Conservation (phyloP, 768 basidiomycete genomes). For the Serendipita sp. region DNA sequence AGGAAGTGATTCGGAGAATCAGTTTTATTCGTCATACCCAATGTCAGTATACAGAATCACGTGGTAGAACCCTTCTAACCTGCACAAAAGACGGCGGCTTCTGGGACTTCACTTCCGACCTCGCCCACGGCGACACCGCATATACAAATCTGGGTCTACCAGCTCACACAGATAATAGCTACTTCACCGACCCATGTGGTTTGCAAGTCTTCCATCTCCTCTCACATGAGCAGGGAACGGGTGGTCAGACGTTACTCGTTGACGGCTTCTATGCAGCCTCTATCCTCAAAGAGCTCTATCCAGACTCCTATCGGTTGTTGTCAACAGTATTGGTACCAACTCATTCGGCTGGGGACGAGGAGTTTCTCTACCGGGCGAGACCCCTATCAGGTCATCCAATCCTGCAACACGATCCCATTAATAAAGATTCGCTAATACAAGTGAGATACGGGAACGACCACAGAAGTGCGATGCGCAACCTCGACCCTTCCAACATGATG, state of each 20-base stretch:
- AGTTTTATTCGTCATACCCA: slow-evolving; percentile 83
- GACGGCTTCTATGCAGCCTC: slow-evolving; percentile 90
- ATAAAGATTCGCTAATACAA: slow-evolving; percentile 43
- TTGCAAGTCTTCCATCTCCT: slow-evolving; percentile 91
- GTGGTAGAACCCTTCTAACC: not conserved
- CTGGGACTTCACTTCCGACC: slow-evolving; percentile 92
- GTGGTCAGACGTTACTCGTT: slow-evolving; percentile 82
- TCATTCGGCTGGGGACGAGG: slow-evolving; percentile 73
- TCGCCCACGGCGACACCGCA: slow-evolving; percentile 83
- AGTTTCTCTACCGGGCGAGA: slow-evolving; percentile 22
- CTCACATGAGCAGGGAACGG: slow-evolving; percentile 61
- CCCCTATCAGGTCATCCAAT: slow-evolving; percentile 53
- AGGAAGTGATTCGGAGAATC: slow-evolving; percentile 57
- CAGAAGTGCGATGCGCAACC: slow-evolving; percentile 56
- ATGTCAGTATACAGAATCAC: slow-evolving; percentile 22
- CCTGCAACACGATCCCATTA: slow-evolving; percentile 44
- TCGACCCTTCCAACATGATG: slow-evolving; percentile 47
- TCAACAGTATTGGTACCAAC: slow-evolving; percentile 54
- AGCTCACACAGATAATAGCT: slow-evolving; percentile 69
- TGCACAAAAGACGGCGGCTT: slow-evolving; percentile 62
- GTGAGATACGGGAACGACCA: slow-evolving; percentile 95
- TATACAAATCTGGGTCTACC: slow-evolving; percentile 79
- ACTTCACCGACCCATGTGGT: slow-evolving; percentile 86
- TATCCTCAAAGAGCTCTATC: slow-evolving; percentile 54
- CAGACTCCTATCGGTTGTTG: slow-evolving; percentile 52